These are phyloP conservation scores for Eucalyptus shirleyi DNA, from an alignment of 345 rosid species.

Conservation along the genomic window DNA sequence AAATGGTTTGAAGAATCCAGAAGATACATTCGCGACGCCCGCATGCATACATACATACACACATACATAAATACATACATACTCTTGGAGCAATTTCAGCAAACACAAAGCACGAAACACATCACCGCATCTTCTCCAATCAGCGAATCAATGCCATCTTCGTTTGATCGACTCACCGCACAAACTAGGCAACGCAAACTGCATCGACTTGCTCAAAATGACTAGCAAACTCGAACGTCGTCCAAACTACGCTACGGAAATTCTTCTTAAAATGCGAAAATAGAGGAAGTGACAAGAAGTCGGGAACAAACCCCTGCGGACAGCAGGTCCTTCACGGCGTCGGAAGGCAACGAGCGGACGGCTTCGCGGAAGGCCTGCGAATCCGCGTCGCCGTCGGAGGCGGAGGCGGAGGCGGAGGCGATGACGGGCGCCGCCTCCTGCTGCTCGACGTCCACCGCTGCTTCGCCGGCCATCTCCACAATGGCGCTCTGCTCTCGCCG, in stretches of 20 bases:
- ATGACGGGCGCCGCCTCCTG: not conserved
- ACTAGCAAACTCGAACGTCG: not conserved
- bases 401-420: not conserved
- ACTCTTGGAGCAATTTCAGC: not conserved
- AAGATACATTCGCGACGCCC: not conserved
- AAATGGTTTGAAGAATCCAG: not conserved
- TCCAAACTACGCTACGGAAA: not conserved
- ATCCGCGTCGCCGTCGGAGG: not conserved
- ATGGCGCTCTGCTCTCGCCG: not conserved
- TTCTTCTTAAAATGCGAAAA: not conserved
- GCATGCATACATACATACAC: not conserved
- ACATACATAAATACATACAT: not conserved
- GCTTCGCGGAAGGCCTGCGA: slow-evolving; percentile 19
- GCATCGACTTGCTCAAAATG: not conserved
- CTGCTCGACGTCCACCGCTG: not conserved
- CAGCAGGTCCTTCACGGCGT: slow-evolving; percentile 49
- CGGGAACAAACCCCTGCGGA: slow-evolving; percentile 34
- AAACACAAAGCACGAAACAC: not conserved
- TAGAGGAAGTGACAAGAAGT: not conserved
- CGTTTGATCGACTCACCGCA: not conserved
- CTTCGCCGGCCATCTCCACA: not conserved
- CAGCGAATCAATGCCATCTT: not conserved
- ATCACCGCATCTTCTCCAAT: not conserved
- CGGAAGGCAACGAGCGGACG: slow-evolving; percentile 39
- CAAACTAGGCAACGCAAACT: not conserved